phyloP scores from a whole-genome alignment of 78 protist species.

The Dictyostelium intermedium region DNA sequence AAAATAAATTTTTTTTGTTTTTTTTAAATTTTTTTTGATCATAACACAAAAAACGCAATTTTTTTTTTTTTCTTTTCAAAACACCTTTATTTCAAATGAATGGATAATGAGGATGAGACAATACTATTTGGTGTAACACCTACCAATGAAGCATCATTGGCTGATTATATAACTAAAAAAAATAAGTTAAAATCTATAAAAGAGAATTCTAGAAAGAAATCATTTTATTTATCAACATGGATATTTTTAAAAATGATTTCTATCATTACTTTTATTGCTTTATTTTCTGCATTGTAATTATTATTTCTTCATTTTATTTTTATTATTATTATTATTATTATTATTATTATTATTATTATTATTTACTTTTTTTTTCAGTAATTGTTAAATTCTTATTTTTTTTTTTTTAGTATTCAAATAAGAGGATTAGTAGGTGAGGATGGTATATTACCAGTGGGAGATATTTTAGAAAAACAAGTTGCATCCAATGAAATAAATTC shows the following conservation, averaged over 20 bases:
- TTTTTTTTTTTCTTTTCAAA: background rate
- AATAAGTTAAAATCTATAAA: constrained; percentile 10
- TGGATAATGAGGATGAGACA: background rate
- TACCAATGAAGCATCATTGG: background rate
- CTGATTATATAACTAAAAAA: constrained; percentile 16
- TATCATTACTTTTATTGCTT: constrained; percentile 53
- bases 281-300: constrained; percentile 66
- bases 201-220: constrained; percentile 25
- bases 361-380: background rate
- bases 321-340: background rate
- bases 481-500: constrained; percentile 41
- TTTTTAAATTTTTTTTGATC: background rate
- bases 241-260: constrained; percentile 51
- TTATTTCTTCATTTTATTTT: background rate
- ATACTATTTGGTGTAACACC: background rate
- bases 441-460: constrained; percentile 51
- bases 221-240: constrained; percentile 70
- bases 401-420: constrained; percentile 49
- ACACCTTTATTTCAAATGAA: background rate
- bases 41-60: background rate
- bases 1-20: too few species aligned
- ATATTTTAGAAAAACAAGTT: constrained; percentile 10
- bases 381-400: background rate
- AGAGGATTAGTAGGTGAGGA: constrained; percentile 75
- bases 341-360: background rate